Conservation (phyloP, 2,329 filamentous ascomycete species). For the Zasmidium angulare region DNA sequence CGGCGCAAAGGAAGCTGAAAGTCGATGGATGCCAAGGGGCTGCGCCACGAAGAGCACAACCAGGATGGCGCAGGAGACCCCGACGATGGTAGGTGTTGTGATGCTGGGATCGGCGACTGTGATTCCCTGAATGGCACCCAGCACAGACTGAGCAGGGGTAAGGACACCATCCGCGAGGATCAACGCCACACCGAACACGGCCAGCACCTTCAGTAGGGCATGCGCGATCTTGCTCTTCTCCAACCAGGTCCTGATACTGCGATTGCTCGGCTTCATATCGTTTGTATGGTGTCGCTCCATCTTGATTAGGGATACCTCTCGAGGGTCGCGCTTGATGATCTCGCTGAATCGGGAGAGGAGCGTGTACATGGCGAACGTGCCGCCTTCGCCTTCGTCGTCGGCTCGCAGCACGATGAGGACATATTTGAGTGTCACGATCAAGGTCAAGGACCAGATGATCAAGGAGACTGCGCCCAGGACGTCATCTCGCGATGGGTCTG, state of each 20-base stretch:
- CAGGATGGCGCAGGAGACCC: conserved; percentile 63
- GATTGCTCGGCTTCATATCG: conserved; percentile 55
- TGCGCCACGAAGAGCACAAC: conserved; percentile 63
- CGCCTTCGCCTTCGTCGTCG: conserved; percentile 69
- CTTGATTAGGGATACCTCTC: conserved; percentile 52
- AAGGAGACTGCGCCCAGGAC: conserved; percentile 65
- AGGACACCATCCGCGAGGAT: conserved; percentile 66
- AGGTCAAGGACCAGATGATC: conserved; percentile 66
- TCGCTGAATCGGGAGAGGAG: conserved; percentile 61
- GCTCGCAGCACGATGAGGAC: conserved; percentile 63
- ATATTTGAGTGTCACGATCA: conserved; percentile 70
- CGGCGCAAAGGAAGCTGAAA: conserved; percentile 64
- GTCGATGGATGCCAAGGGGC: conserved; percentile 61
- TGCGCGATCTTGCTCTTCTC: conserved; percentile 57
- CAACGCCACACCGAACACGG: conserved; percentile 65
- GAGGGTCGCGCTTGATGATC: conserved; percentile 60
- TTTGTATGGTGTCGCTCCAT: conserved; percentile 59
- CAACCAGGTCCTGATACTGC: conserved; percentile 55
- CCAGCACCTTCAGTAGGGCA: conserved; percentile 58
- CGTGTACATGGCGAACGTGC: conserved; percentile 68
- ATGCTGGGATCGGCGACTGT: conserved; percentile 59
- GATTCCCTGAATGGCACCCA: conserved; percentile 63
- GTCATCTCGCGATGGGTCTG: conserved; percentile 54
- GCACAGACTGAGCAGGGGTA: conserved; percentile 68
- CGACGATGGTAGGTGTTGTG: conserved; percentile 57